These are phyloP conservation scores for Epichloe festucae DNA, from an alignment of 2,329 filamentous ascomycete species.

Conservation along the genomic window DNA sequence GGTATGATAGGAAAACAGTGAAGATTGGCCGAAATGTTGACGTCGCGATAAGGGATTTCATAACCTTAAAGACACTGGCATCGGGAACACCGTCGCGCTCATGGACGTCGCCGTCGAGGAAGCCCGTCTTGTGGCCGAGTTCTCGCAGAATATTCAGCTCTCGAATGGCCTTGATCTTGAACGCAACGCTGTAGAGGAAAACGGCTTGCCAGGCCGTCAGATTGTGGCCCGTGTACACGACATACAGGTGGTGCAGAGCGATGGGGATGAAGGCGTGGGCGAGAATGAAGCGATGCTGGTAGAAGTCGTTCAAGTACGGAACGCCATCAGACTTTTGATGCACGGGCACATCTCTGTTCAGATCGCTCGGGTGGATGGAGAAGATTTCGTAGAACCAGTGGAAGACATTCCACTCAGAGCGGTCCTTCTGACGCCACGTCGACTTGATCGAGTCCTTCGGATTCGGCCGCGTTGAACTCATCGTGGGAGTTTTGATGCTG, in stretches of 20 bases:
- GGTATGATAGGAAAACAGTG: conserved; percentile 2
- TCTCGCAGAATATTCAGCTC: conserved; percentile 3
- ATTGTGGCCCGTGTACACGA: conserved; percentile 4
- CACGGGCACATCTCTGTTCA: conserved; percentile 3
- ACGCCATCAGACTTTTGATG: conserved; percentile 4
- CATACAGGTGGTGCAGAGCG: conserved; percentile 3
- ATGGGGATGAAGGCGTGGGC: conserved; percentile 5
- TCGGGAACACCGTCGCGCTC: conserved; percentile 6
- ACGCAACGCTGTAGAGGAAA: conserved; percentile 2
- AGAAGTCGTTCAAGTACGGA: conserved; percentile 3
- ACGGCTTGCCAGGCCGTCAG: conserved; percentile 5
- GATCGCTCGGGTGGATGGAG: not conserved
- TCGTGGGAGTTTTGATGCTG: not conserved
- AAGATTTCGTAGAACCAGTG: conserved; percentile 7
- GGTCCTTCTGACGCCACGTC: conserved; percentile 5
- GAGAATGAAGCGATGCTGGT: conserved; percentile 6
- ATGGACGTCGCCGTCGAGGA: conserved; percentile 6
- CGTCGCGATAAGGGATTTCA: conserved; percentile 1
- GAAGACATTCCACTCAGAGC: conserved; percentile 5
- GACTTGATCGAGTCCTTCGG: conserved; percentile 6
- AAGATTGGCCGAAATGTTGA: conserved; percentile 4
- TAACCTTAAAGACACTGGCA: conserved; percentile 1
- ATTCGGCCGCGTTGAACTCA: not conserved
- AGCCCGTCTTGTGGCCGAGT: conserved; percentile 1
- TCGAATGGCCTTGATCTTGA: conserved; percentile 5